Evolutionary conservation across 2,329 filamentous ascomycete species (phyloP).

Genomic region (Paraphoma chrysanthemicola): DNA sequence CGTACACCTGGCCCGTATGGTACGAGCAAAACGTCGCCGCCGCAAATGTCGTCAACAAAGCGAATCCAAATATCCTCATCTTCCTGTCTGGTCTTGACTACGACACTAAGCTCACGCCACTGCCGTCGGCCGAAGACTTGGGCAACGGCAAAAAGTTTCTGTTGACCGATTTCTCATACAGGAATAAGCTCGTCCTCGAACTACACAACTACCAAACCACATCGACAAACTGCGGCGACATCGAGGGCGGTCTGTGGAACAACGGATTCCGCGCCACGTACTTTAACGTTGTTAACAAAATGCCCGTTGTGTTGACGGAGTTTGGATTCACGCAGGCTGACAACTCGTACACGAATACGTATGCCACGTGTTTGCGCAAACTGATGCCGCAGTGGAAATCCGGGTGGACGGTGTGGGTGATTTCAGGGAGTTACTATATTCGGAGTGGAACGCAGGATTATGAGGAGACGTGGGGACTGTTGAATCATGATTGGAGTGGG

Average conservation of each 20-base stretch:
- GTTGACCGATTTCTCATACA: constrained; percentile 57
- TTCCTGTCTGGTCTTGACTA: constrained; percentile 66
- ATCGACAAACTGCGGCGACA: constrained; percentile 56
- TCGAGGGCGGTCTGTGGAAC: constrained; percentile 57
- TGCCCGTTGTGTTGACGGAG: constrained; percentile 65
- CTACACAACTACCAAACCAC: constrained; percentile 66
- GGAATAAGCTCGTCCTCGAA: constrained; percentile 65
- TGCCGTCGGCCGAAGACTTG: constrained; percentile 58
- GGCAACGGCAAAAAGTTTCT: constrained; percentile 58
- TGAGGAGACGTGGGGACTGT: constrained; percentile 62
- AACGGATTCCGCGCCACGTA: constrained; percentile 63
- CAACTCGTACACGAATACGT: constrained; percentile 57
- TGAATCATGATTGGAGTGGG: constrained; percentile 54
- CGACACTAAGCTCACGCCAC: constrained; percentile 62
- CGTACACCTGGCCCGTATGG: constrained; percentile 66
- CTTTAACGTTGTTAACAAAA: constrained; percentile 49
- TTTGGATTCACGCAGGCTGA: constrained; percentile 59
- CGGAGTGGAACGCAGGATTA: constrained; percentile 54
- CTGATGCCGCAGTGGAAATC: constrained; percentile 64
- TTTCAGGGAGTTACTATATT: constrained; percentile 67
- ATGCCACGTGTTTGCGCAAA: constrained; percentile 60
- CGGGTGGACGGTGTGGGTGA: constrained; percentile 66
- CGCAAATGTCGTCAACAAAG: constrained; percentile 58
- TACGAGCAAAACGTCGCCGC: constrained; percentile 60
- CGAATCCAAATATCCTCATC: constrained; percentile 62